Conservation (phyloP, 805 yeast species). For the Yarrowia osloensis region DNA sequence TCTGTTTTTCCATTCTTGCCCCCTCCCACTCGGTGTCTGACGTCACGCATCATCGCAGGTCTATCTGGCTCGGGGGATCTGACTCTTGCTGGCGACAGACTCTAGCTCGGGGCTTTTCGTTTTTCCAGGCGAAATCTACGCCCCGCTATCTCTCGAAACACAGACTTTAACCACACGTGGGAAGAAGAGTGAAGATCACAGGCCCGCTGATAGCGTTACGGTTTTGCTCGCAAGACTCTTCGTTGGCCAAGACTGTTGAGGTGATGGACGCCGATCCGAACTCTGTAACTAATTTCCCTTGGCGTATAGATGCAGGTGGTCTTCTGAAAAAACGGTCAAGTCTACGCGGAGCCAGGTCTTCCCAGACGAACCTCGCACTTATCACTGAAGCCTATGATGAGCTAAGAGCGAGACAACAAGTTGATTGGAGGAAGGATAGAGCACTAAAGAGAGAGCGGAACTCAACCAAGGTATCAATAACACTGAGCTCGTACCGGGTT, state of each 20-base stretch:
- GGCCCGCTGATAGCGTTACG: neutral
- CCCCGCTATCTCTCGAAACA: neutral
- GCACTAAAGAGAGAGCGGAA: no score
- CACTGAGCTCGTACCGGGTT: no score
- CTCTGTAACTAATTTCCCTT: neutral
- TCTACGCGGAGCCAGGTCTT: neutral
- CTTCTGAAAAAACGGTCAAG: neutral
- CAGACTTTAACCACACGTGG: neutral
- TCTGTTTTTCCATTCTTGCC: no score
- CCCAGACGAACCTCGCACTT: neutral
- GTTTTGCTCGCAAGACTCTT: slow-evolving; percentile 1
- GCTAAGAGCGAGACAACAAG: no score
- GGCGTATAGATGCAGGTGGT: neutral
- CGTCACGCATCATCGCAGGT: neutral
- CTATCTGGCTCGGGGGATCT: neutral
- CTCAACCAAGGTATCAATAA: no score
- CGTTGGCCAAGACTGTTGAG: neutral
- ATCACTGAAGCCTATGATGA: neutral
- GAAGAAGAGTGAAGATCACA: neutral
- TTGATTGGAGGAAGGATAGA: no score
- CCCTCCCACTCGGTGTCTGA: neutral
- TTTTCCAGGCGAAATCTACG: neutral
- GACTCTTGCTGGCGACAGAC: no score
- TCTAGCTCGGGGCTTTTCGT: neutral
- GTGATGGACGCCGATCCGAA: neutral